Base-by-base conservation (phyloP, 768 basidiomycete genomes). In the Omphalotus guepiniiformis region DNA sequence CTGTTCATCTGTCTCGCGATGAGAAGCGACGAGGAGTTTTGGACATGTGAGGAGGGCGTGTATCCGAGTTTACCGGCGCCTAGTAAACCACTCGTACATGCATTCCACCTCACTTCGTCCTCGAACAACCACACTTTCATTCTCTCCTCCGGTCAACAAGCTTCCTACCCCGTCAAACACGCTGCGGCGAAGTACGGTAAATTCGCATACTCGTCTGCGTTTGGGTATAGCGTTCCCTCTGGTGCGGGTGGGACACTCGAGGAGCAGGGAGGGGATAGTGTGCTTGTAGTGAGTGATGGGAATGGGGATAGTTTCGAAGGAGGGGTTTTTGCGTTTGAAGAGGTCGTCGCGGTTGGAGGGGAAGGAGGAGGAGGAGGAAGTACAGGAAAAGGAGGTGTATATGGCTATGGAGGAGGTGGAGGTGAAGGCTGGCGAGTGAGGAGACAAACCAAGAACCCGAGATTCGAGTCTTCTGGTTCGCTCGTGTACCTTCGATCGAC, bases 121-220 rank as follows among this genome's bases (percentile, higher is more conserved):
- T 47, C 78, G 25, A 77, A 77, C 16, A 77, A 76, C 1, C 86
- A 88, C 63, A 79, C 82, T 3, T 86, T 76, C 70, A 65, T 88
- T 23, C 75, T 88, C 27, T 85, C 83, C 6, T 85, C 83, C 12
- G 87, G 86, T 1, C 86, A 90, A 66, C 82, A 82, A 52, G 87
- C 85, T 53, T 84, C 83, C 39, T 90, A 88, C 62, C 78, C 84
- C 13, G 80, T 90, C 58, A 83, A 86, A 58, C 83, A 86, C 57
- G 81, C 82, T 55, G 80, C 84, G 6, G 83, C 84, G 19, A 90
- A 88, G 61, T 88, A 88, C 64, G 83, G 85, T 44, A 88, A 88
- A 62, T 71, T 86, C 47, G 79, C 83, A 1, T 88, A 90, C 61
- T 85, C 82, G 2, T 76, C 82, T n/a, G 76, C 83, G 4, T 88